Percentiles rank a stretch among this genome's conserved stretches.
These are phyloP conservation scores for Arxiozyma slooffiae DNA, from an alignment of 1,139 yeast genomes.

Conservation along the genomic window DNA sequence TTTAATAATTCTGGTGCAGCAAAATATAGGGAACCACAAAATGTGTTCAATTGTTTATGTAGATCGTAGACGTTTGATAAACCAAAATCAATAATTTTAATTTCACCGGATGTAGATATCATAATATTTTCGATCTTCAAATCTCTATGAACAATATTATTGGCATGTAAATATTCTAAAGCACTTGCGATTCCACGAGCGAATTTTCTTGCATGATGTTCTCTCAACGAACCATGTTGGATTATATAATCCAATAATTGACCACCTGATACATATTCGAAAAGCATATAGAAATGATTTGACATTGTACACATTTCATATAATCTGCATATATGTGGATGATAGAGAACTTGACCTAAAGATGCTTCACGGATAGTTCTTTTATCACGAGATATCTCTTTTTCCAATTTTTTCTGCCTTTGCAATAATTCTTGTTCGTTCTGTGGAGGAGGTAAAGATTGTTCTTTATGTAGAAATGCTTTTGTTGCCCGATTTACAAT, in stretches of 20 bases:
- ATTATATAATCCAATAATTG: constrained; percentile 96
- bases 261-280: constrained; percentile 95
- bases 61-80: constrained; percentile 77
- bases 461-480: constrained; percentile 66
- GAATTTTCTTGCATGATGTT: constrained; percentile 86
- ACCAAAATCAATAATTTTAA: constrained; percentile 93
- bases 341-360: constrained; percentile 77
- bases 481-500: constrained; percentile 75
- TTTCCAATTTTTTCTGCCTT: constrained; percentile 65
- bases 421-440: constrained; percentile 50
- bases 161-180: constrained; percentile 82
- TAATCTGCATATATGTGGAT: constrained; percentile 84
- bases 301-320: constrained; percentile 96
- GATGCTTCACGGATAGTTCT: constrained; percentile 94
- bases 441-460: constrained; percentile 54
- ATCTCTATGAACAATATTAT: constrained; percentile 94
- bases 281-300: constrained; percentile 91
- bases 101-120: constrained; percentile 88
- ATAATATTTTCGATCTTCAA: constrained; percentile 91
- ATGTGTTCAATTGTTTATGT: constrained; percentile 69
- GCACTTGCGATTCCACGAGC: constrained; percentile 97
- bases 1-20: constrained; percentile 96
- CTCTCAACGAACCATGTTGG: constrained; percentile 90
- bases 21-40: constrained; percentile 94
- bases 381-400: constrained; percentile 83